Conservation (phyloP, 805 yeast genomes). For the Kodamaea kaohsiungensis region DNA sequence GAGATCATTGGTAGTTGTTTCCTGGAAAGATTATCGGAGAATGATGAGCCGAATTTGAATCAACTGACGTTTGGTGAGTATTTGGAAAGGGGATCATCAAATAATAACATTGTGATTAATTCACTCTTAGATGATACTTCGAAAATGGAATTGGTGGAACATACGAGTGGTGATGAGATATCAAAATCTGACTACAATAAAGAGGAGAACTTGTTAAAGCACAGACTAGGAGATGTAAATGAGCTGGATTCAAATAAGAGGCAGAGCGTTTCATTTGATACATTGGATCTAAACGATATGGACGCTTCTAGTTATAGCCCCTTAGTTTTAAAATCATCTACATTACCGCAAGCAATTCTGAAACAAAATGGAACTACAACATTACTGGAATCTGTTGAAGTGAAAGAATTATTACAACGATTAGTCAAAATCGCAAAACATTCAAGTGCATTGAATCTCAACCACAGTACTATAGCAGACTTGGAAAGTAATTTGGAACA, state of each 20-base stretch:
- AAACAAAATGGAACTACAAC: too few species aligned
- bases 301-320: neutral
- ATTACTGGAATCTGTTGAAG: neutral
- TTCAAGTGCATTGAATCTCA: conserved; percentile 7
- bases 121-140: neutral
- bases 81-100: neutral
- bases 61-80: neutral
- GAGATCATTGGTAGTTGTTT: conserved; percentile 64
- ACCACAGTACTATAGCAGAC: conserved; percentile 22
- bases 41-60: neutral
- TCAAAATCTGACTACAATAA: too few species aligned
- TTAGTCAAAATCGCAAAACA: neutral
- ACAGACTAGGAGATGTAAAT: neutral
- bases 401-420: neutral
- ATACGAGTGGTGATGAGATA: neutral
- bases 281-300: neutral
- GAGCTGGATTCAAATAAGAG: neutral
- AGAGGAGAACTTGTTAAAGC: neutral
- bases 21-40: conserved; percentile 33
- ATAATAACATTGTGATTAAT: neutral
- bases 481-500: conserved; percentile 2
- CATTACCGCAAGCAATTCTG: neutral
- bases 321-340: neutral
- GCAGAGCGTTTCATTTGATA: neutral
- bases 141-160: neutral